Evolutionary conservation across 2,329 filamentous ascomycete species (phyloP), one percentile per base, ranked within the genome.

Genomic region (Fusarium siculi): DNA sequence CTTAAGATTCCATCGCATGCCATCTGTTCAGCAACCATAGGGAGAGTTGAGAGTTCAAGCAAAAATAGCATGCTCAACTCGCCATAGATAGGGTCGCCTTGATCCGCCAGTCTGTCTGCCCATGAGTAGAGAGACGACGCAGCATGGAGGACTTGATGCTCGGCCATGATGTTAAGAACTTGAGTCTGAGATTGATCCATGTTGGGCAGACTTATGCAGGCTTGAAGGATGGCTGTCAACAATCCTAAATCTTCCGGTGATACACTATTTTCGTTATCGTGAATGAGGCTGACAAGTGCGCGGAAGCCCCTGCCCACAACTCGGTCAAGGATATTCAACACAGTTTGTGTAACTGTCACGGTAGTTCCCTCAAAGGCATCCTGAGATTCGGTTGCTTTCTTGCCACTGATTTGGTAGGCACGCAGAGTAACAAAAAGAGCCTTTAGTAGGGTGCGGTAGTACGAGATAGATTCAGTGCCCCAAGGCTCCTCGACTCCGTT

Each of bases 51-150:
- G 18, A 99, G 88, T 74, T 97, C 93, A 28, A 97, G 90, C 19
- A 99, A 87, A 82, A 98, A 97, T 32, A 95, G 87, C 44, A 97
- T 88, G 77, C 93, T 93, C n/a, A 98, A 89, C 79, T 98, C 95
- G 72, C 95, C 96, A 81, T 98, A 98, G 36, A 98, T 86, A 1
- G 96, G 96, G 79, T 98, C 96, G 34, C 91, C 90, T 63, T 92
- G 89, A 40, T 92, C 88, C 1, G 92, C 89, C 30, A 98, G 87
- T 74, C 92, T 91, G 81, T 98, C 95, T 8, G 96, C 90, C 96
- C 96, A 99, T 0, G 95, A 97, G 82, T 96, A 98, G 9, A 99
- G 87, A 39, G 93, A 94, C 10, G 92, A 91, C 2, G 95, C 95
- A 68, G 95, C 93, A 77, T 96, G 93, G 50, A 94, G 88, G 2